These are phyloP conservation scores for Mucor velutinosus DNA, from an alignment of 371 early-diverging fungal genomes.

Conservation along the genomic window DNA sequence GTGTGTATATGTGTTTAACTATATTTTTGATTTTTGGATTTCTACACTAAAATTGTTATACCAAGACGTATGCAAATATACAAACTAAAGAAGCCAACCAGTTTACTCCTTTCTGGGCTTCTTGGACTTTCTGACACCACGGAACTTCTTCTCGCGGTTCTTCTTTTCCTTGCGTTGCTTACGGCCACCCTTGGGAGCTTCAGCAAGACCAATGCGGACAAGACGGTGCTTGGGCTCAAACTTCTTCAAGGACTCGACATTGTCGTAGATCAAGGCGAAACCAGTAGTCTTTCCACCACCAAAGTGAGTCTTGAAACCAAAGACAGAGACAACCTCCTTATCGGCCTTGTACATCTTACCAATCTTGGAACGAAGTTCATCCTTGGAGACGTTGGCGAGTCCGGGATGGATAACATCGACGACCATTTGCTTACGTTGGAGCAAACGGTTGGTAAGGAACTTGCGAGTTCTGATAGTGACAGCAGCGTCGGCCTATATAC, in stretches of 20 bases:
- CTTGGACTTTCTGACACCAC: slow-evolving; percentile 96
- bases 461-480: slow-evolving; percentile 98
- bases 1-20: not conserved
- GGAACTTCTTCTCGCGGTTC: slow-evolving; percentile 99
- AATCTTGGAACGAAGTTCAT: slow-evolving; percentile 93
- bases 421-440: slow-evolving; percentile 98
- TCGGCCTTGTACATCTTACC: slow-evolving; percentile 96
- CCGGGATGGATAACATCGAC: slow-evolving; percentile 97
- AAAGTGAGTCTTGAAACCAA: slow-evolving; percentile 95
- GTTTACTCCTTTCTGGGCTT: slow-evolving; percentile 29
- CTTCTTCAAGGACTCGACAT: slow-evolving; percentile 93
- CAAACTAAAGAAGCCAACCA: not conserved
- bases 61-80: slow-evolving; percentile 2
- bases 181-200: slow-evolving; percentile 81
- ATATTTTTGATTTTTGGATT: not conserved
- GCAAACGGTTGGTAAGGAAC: slow-evolving; percentile 98
- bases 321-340: slow-evolving; percentile 88
- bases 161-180: slow-evolving; percentile 99
- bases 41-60: not conserved
- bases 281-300: slow-evolving; percentile 99
- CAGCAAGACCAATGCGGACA: slow-evolving; percentile 82
- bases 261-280: slow-evolving; percentile 97
- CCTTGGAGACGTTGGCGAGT: slow-evolving; percentile 90
- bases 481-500: slow-evolving; percentile 70
- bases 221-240: slow-evolving; percentile 98